A percentile compares a stretch with the other conserved stretches of the same genome.
These are phyloP conservation scores for Zancudomyces culisetae DNA, from an alignment of 371 early-diverging fungal species.

Conservation along the genomic window DNA sequence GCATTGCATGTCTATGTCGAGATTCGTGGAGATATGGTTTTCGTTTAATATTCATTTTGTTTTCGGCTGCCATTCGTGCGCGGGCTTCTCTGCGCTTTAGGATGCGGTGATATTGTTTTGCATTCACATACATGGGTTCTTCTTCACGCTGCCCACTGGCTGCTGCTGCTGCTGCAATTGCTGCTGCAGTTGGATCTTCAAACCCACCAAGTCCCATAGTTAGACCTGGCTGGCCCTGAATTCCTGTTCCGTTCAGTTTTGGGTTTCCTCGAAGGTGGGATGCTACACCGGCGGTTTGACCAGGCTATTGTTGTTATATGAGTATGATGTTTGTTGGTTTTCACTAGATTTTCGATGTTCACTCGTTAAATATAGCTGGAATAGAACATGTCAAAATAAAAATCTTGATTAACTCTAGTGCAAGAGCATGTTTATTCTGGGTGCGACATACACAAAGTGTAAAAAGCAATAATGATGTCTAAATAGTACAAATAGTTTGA, in stretches of 20 bases:
- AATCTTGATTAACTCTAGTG: background rate
- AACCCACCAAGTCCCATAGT: background rate
- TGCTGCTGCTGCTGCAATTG: constrained; percentile 21
- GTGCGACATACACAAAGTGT: background rate
- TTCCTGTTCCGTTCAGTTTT: background rate
- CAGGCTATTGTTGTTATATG: background rate
- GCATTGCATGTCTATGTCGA: constrained; percentile 93
- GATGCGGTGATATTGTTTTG: constrained; percentile 85
- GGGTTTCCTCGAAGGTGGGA: background rate
- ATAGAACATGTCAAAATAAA: too few relatives aligned
- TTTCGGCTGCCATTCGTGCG: constrained; percentile 28
- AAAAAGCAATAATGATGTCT: background rate
- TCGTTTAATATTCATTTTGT: constrained; percentile 28
- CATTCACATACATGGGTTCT: constrained; percentile 82
- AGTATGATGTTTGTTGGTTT: background rate
- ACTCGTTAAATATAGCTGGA: background rate
- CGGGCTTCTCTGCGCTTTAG: constrained; percentile 72
- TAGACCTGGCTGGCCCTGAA: background rate
- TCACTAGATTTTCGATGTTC: background rate
- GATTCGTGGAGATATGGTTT: constrained; percentile 92
- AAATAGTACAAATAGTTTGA: background rate
- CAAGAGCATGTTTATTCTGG: background rate
- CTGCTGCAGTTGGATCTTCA: constrained; percentile 22
- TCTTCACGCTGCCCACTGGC: constrained; percentile 29
- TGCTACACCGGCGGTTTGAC: background rate